Conservation (phyloP, 805 yeast genomes). For the Ogataea corticis region DNA sequence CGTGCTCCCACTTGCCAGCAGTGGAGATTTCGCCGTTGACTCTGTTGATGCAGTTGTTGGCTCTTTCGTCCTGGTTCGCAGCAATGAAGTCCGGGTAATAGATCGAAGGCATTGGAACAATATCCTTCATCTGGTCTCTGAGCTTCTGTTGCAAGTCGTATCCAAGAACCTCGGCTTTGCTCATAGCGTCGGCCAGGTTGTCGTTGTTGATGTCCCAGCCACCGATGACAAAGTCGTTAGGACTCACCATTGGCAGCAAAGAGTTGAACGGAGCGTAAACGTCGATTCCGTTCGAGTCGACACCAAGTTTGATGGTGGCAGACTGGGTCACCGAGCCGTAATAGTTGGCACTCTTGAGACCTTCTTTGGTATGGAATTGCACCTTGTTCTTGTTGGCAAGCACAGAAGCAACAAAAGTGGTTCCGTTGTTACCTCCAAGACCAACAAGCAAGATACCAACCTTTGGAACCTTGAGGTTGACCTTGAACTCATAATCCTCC, state of each 20-base stretch:
- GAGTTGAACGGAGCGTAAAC: conserved; percentile 91
- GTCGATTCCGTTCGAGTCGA: conserved; percentile 79
- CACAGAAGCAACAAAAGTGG: conserved; percentile 82
- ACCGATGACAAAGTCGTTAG: conserved; percentile 84
- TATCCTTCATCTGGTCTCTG: conserved; percentile 57
- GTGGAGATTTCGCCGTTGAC: conserved; percentile 50
- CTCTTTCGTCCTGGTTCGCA: conserved; percentile 88
- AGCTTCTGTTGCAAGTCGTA: conserved; percentile 79
- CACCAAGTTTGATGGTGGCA: conserved; percentile 85
- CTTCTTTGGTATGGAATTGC: conserved; percentile 79
- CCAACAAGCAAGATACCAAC: conserved; percentile 91
- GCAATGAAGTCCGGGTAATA: conserved; percentile 98
- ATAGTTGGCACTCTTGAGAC: conserved; percentile 70
- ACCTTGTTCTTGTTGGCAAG: conserved; percentile 82
- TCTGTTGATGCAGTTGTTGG: conserved; percentile 78
- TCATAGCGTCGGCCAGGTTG: conserved; percentile 74
- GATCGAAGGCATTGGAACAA: conserved; percentile 76
- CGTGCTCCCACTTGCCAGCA: conserved; percentile 82
- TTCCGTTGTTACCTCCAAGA: conserved; percentile 95
- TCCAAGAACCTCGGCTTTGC: conserved; percentile 84
- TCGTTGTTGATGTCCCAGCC: conserved; percentile 92
- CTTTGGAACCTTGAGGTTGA: conserved; percentile 78
- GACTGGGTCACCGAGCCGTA: conserved; percentile 95
- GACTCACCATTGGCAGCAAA: conserved; percentile 82
- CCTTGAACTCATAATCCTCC: conserved; percentile 80